phyloP scores from a whole-genome alignment of 2,329 filamentous ascomycete genomes.

The Chaetomium sp. region DNA sequence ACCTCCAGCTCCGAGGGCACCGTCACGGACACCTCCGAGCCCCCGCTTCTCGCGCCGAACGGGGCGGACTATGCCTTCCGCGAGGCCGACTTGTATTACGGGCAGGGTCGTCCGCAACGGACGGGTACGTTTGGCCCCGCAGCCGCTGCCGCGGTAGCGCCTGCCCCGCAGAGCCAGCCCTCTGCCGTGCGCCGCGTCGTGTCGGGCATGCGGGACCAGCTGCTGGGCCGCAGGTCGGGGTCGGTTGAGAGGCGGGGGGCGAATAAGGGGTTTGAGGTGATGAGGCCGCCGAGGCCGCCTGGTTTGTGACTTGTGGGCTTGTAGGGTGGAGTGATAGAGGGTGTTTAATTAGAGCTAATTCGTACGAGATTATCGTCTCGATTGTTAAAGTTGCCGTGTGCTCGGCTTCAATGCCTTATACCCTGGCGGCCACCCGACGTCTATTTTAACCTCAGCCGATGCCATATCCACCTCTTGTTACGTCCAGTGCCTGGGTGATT shows the following conservation, averaged over 20 bases:
- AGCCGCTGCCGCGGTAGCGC: neutral
- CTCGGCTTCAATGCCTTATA: no score
- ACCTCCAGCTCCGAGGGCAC: neutral
- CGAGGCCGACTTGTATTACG: constrained; percentile 13
- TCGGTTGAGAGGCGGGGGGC: neutral
- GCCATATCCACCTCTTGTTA: no score
- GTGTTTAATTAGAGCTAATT: no score
- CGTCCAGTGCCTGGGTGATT: no score
- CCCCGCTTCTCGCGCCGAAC: neutral
- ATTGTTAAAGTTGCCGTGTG: no score
- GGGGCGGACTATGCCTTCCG: constrained; percentile 7
- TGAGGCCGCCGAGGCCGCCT: neutral
- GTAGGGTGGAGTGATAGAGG: neutral
- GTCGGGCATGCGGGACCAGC: neutral
- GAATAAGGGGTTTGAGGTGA: constrained; percentile 6
- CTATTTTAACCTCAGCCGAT: no score
- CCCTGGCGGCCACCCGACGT: no score
- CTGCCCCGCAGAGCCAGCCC: neutral
- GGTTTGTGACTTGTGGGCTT: neutral
- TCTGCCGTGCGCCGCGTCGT: neutral
- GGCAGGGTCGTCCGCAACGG: neutral
- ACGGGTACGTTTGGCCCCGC: neutral
- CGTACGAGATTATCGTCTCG: no score
- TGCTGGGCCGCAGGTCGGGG: neutral
- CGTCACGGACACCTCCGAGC: neutral